Percentiles rank a stretch among this genome's conserved stretches.
These are phyloP conservation scores for Boehmeria nivea DNA, from an alignment of 306 rosid genomes.

Conservation along the genomic window DNA sequence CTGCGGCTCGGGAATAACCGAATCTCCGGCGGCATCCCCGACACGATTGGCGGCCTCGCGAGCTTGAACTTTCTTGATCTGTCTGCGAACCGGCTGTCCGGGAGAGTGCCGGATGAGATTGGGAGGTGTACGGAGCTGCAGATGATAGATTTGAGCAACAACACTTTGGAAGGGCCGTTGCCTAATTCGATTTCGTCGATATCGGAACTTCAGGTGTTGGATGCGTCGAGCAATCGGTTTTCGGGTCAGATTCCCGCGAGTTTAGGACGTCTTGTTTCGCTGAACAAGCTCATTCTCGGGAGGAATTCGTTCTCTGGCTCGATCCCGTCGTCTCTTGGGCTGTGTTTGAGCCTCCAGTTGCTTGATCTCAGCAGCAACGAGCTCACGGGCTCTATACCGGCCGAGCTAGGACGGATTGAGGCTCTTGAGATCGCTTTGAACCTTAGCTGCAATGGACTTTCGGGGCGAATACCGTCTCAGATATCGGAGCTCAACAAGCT, in stretches of 20 bases:
- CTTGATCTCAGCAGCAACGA: constrained; percentile 86
- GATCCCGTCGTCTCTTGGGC: constrained; percentile 65
- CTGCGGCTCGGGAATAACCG: constrained; percentile 73
- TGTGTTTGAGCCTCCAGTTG: constrained; percentile 67
- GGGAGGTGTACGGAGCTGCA: constrained; percentile 63
- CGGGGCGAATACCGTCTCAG: constrained; percentile 66
- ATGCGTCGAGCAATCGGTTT: constrained; percentile 60
- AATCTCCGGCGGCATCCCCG: constrained; percentile 67
- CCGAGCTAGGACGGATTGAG: constrained; percentile 53
- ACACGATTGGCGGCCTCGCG: constrained; percentile 49
- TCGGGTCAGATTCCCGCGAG: constrained; percentile 58
- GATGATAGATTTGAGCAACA: constrained; percentile 75
- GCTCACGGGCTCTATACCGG: constrained; percentile 60
- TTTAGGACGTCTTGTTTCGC: constrained; percentile 56
- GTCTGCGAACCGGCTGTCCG: constrained; percentile 63
- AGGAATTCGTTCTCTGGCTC: constrained; percentile 63
- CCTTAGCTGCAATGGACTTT: constrained; percentile 67
- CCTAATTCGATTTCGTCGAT: constrained; percentile 62
- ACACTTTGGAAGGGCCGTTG: constrained; percentile 57
- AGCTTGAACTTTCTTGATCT: constrained; percentile 77
- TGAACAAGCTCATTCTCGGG: constrained; percentile 68
- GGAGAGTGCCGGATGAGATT: constrained; percentile 73
- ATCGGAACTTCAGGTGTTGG: constrained; percentile 71
- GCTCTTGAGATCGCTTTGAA: constrained; percentile 79
- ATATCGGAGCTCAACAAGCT: constrained; percentile 73